Conservation (phyloP, 352 stramenopile species). For the Pythium sp. region DNA sequence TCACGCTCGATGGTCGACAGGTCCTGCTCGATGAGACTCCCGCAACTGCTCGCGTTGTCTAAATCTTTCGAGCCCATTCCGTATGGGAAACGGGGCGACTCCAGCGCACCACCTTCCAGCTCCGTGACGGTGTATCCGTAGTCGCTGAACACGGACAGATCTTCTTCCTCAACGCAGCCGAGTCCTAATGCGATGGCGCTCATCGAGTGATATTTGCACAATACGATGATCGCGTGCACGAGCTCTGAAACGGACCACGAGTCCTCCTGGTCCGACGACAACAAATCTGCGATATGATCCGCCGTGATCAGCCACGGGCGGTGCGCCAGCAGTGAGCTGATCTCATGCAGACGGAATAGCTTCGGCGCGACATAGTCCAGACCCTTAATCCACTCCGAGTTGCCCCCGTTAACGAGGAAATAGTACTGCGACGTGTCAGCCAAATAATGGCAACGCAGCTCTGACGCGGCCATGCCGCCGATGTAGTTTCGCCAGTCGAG, state of each 20-base stretch:
- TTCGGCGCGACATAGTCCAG: slow-evolving; percentile 81
- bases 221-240: slow-evolving; percentile 82
- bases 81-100: slow-evolving; percentile 22
- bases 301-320: slow-evolving; percentile 81
- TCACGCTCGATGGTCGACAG: slow-evolving; percentile 73
- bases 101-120: slow-evolving; percentile 6
- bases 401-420: slow-evolving; percentile 80
- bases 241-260: slow-evolving; percentile 87
- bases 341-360: slow-evolving; percentile 77
- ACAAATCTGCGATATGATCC: slow-evolving; percentile 71
- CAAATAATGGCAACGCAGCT: slow-evolving; percentile 79
- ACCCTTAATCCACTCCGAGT: slow-evolving; percentile 79
- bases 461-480: slow-evolving; percentile 73
- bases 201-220: slow-evolving; percentile 84
- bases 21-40: slow-evolving; percentile 51
- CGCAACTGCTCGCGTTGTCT: slow-evolving; percentile 40
- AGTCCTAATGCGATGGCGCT: slow-evolving; percentile 74
- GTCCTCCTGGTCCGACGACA: slow-evolving; percentile 65
- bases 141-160: slow-evolving; percentile 66
- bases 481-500: slow-evolving; percentile 85
- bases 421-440: slow-evolving; percentile 80
- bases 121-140: slow-evolving; percentile 39
- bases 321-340: slow-evolving; percentile 82
- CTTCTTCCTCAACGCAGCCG: slow-evolving; percentile 73
- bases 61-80: slow-evolving; percentile 20